Percentiles rank a stretch among this genome's conserved stretches.
These are phyloP conservation scores for Coemansia sp. DNA, from an alignment of 192 early-diverging fungal species.

Conservation along the genomic window DNA sequence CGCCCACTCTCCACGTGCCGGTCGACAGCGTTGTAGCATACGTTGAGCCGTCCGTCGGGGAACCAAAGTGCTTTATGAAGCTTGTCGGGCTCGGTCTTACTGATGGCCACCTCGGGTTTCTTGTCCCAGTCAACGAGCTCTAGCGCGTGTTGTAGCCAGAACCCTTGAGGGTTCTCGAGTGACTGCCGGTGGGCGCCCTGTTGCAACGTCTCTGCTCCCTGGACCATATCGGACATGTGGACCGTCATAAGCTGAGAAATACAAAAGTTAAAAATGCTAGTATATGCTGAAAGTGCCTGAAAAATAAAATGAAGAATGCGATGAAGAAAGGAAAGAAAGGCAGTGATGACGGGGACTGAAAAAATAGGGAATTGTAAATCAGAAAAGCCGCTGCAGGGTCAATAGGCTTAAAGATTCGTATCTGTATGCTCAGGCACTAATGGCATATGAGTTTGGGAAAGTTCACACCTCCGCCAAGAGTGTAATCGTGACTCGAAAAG, in stretches of 20 bases:
- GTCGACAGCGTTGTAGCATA: slow-evolving; percentile 80
- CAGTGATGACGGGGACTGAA: neutral
- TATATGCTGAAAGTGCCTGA: neutral
- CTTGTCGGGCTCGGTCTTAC: slow-evolving; percentile 11
- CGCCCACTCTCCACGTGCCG: slow-evolving; percentile 66
- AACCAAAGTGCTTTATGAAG: slow-evolving; percentile 64
- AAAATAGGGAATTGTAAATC: neutral
- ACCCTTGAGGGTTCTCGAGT: slow-evolving; percentile 39
- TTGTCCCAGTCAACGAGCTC: slow-evolving; percentile 46
- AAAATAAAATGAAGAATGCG: neutral
- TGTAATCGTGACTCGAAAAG: neutral
- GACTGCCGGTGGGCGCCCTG: slow-evolving; percentile 33
- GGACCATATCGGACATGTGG: neutral
- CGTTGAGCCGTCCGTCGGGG: slow-evolving; percentile 71
- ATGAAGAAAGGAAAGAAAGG: neutral
- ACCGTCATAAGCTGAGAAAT: neutral
- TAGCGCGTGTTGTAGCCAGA: slow-evolving; percentile 51
- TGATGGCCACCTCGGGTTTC: slow-evolving; percentile 26
- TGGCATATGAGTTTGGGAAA: too few species aligned
- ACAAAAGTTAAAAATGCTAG: neutral
- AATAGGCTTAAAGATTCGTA: neutral
- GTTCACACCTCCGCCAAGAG: neutral
- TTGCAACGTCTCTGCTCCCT: slow-evolving; percentile 19
- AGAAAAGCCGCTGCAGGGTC: neutral
- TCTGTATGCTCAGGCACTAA: neutral